Evolutionary conservation across 148 eudicot genomes (phyloP), one percentile per base, ranked within the genome.

Genomic region (Camellia lanceoleosa): DNA sequence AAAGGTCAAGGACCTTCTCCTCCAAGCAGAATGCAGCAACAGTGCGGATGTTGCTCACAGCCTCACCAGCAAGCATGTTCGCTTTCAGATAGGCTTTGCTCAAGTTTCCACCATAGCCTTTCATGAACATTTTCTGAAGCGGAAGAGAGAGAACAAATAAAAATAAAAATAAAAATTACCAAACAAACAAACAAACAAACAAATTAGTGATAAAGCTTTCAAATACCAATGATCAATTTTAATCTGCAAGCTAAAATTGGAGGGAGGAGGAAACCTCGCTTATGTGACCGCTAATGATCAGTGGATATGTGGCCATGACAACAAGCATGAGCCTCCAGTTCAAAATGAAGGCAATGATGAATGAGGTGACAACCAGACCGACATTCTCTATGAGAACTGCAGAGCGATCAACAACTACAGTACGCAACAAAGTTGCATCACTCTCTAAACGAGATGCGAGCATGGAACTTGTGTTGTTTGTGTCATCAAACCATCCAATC

Each of bases 1-100:
- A 96, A 78, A 92, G 89, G 74, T 92, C 94, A 12, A 92, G 88
- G 30, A 93, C 94, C 83, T 90, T 96, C 72, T 90, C 84, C 78
- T 96, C 99, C 0, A 97, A 85, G 81, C 99, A 92, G 82, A 96
- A 96, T 23, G 98, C 98, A 63, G 98, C 95, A 74, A 96, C 95
- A 1, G 99, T 96, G 60, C 99, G 89, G 54, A 96, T 96, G 82
- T 96, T 96, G 86, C 97, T 81, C 66, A 93, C 92, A 54, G 98
- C 98, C 90, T 96, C 99, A 64, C 98, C 98, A 74, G 99, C 99
- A 76, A 96, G 87, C 99, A 93, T 96, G 84, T 96, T 96, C 46
- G 98, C 99, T 85, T 87, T 88, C 16, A 92, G 91, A 79, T 96
- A 96, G 12, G 99, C 98, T 86, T 93, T 96, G 89, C 88, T 96